Evolutionary conservation across 1,139 yeast species (phyloP), one percentile per base, ranked within the genome.

Genomic region (Lodderomyces oxycetoniae): DNA sequence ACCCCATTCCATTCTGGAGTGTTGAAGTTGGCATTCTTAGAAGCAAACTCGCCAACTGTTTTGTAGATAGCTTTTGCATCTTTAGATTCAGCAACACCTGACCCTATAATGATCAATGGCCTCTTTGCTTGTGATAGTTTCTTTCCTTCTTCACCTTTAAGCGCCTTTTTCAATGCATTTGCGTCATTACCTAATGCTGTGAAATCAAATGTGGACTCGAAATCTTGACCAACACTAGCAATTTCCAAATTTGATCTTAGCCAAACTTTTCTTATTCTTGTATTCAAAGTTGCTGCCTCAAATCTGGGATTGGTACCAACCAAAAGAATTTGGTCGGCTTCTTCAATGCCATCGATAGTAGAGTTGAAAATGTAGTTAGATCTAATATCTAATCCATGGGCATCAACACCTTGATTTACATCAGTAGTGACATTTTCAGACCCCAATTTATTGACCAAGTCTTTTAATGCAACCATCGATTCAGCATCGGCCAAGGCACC

Each of bases 261-360:
- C 93, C 93, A 86, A 41, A 75, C 79, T 58, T 80, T 82, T 68
- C 95, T 78, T 47, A 86, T 80, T 63, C 95, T 77, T 29, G 94
- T 77, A 57, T 86, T 86, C 50, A 86, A 71, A 11, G 85, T 94
- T 29, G 95, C 88, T 40, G 95, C 95, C 65, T 86, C 95, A 52
- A 77, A 88, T 57, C 95, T 77, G 47, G 95, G 94, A 67, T 86
- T 86, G 34, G 94, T 79, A 43, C 95, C 95, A 39, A 85, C 73
- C 47, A 85, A 69, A 50, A 85, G 68, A 43, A 85, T 80, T 50
- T 77, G 84, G 55, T 85, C 94, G 35, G 93, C 89, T 37, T 78
- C 81, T 59, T 84, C 94, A 46, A 86, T 72, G 35, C 94, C 94
- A 42, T 74, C 79, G 45, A 86, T 79, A 30, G 87, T 71, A 9